Base-by-base conservation (phyloP, 2,329 filamentous ascomycete species). In the Sporothrix globosa region DNA sequence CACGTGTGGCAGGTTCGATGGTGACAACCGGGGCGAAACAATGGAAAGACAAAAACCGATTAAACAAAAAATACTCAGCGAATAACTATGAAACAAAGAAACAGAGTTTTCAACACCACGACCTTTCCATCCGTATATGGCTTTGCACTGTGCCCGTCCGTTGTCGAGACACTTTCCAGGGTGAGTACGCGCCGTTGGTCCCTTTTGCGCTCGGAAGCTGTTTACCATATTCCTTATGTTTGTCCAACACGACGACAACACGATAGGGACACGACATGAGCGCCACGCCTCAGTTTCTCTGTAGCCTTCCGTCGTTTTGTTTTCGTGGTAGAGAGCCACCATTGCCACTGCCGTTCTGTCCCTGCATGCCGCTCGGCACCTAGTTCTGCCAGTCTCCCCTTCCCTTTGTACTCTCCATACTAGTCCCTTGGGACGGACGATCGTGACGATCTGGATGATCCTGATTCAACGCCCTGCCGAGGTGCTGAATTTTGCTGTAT, bases 361-460 rank as follows among this genome's bases (percentile, higher is more conserved):
- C 60, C 21, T 63, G 41, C 60, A 41, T 61, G 34, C 34, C 34
- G 34, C 34, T 34, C 34, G 34, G 34, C 4, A 34, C 34, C 39
- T 21, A 9, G 34, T 44, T 11, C 27, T 30, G 39, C n/a, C 52
- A 30, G 27, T 30, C 27, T 30, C 27, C 27, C 27, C 27, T 30
- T 30, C 3, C 27, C 3, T 30, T 2, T 30, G 27, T 30, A 30
- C 27, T 30, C 27, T 30, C 27, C 27, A 2, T 2, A 30, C 27
- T 30, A 34, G 34, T 34, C 21, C 61, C 61, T 50, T 34, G 61
- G 65, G 30, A 9, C 27, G n/a, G 65, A 11, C 48, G 65, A 67
- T 67, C 65, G 34, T 67, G 48, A 17, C n/a, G 48, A 67, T 53
- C 65, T 48, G 41, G 65, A 54, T 54, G 63, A 67, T 67, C 65